Evolutionary conservation across 1,284 basidiomycete genomes (phyloP).

Genomic region (Somion occarium): DNA sequence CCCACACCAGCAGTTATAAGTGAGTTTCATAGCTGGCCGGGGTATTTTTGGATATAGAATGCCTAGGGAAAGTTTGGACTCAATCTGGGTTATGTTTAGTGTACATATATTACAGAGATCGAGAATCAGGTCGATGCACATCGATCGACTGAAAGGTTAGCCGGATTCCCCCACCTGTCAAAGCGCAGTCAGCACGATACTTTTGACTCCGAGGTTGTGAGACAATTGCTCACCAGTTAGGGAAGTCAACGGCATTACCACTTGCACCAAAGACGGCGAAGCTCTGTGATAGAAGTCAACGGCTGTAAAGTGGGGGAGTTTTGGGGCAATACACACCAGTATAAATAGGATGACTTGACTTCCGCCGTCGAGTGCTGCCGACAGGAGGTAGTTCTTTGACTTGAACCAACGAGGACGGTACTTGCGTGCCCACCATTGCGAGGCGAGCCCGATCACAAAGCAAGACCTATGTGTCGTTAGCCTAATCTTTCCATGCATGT

Average conservation of each 20-base stretch:
- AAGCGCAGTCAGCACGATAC: slow-evolving; percentile 1
- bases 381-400: slow-evolving; percentile 45
- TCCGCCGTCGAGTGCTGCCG: slow-evolving; percentile 43
- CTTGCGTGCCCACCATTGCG: slow-evolving; percentile 46
- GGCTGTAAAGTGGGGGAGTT: background rate
- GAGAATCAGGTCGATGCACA: slow-evolving; percentile 15
- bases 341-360: slow-evolving; percentile 45
- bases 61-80: background rate
- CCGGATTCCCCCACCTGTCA: slow-evolving; percentile 31
- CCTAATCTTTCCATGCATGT: background rate
- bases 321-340: slow-evolving; percentile 21
- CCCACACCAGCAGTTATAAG: no score
- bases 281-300: slow-evolving; percentile 29
- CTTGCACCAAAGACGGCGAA: slow-evolving; percentile 67
- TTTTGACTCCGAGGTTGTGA: slow-evolving; percentile 8
- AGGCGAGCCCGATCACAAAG: slow-evolving; percentile 39
- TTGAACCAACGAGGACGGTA: slow-evolving; percentile 43
- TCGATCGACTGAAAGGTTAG: slow-evolving; percentile 24
- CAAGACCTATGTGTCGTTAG: slow-evolving; percentile 32
- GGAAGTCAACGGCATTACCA: slow-evolving; percentile 51
- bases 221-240: slow-evolving; percentile 31
- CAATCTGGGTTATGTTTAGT: background rate
- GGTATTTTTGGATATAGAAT: no score
- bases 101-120: slow-evolving; percentile 2
- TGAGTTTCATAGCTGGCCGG: no score